phyloP scores from a whole-genome alignment of 495 filamentous ascomycete species.

The Lichenothelia convexa region DNA sequence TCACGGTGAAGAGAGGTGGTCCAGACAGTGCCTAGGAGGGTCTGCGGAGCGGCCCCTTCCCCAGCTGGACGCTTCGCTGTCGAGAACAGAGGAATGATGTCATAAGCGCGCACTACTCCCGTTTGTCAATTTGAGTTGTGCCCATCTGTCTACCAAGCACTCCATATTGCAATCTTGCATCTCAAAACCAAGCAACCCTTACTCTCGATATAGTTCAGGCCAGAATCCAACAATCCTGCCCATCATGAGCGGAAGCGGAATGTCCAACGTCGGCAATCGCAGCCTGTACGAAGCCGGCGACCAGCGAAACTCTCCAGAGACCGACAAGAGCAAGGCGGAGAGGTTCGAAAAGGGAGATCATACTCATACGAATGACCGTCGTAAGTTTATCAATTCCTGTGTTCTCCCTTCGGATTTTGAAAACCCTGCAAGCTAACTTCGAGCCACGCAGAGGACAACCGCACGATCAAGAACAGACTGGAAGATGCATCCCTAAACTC shows the following conservation, averaged over 20 bases:
- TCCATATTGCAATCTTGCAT: too few species aligned
- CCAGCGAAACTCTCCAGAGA: slow-evolving; percentile 41
- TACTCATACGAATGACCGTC: slow-evolving; percentile 48
- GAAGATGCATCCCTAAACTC: slow-evolving; percentile 38
- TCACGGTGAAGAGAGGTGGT: too few species aligned
- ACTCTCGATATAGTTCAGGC: too few species aligned
- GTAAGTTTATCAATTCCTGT: slow-evolving; percentile 22
- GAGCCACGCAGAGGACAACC: slow-evolving; percentile 58
- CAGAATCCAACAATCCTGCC: too few species aligned
- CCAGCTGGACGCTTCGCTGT: too few species aligned
- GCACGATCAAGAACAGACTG: slow-evolving; percentile 62
- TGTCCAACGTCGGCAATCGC: slow-evolving; percentile 34
- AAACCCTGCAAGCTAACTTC: not conserved
- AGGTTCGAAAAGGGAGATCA: slow-evolving; percentile 49
- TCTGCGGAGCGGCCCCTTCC: too few species aligned
- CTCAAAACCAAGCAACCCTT: too few species aligned
- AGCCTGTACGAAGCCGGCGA: slow-evolving; percentile 47
- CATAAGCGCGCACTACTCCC: too few species aligned
- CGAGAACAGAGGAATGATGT: too few species aligned
- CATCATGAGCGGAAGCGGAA: slow-evolving; percentile 17
- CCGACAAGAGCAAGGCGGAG: slow-evolving; percentile 32
- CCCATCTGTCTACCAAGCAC: too few species aligned
- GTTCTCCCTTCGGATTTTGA: not conserved
- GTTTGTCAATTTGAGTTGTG: too few species aligned
- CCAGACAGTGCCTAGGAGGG: too few species aligned